Evolutionary conservation across 2,329 filamentous ascomycete genomes (phyloP), one percentile per base, ranked within the genome.

Genomic region (Arthroderma uncinatum): DNA sequence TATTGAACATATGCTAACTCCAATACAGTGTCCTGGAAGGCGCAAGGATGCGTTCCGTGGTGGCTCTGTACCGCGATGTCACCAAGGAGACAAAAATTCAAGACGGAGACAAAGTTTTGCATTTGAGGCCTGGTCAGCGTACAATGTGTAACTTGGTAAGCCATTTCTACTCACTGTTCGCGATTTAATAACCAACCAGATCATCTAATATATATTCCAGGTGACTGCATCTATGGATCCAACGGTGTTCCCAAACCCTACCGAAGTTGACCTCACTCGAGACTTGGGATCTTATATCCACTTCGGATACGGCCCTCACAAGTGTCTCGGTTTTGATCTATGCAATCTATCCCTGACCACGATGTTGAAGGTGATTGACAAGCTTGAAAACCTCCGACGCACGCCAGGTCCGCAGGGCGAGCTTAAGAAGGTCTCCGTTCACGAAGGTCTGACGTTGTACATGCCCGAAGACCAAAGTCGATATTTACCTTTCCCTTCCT

Each of bases 1-100:
- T 72, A 47, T 63, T 56, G 63, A 76, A 80, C 55, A 76, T 69
- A 1, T 71, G 67, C 62, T 81, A 74, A 21, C 81, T 71, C 73
- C 66, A 60, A 80, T 82, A 33, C 57, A 73, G 71, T 61, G 72
- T 73, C 58, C 68, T 74, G 66, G 71, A 74, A 57, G 71, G 71
- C 28, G 68, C 70, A 40, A 66, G 71, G 34, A 62, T 74, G 54
- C 64, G 68, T 42, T 71, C 68, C 9, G 71, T 70, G 1, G 71
- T 73, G 16, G 70, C 65, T 39, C 56, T 74, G 40, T 70, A 66
- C 28, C 70, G 72, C 21, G 64, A 69, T 30, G 71, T 69, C 30
- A 62, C 66, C 21, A 68, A 66, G 54, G 61, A 66, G 3, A 64
- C 65, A 1, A 65, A 67, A 30, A 61, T 74, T 25, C 65, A 71